A percentile compares a stretch with the other conserved stretches of the same genome.
Evolutionary conservation across 108 stramenopile species (phyloP).

Genomic region (Bacterosira constricta): DNA sequence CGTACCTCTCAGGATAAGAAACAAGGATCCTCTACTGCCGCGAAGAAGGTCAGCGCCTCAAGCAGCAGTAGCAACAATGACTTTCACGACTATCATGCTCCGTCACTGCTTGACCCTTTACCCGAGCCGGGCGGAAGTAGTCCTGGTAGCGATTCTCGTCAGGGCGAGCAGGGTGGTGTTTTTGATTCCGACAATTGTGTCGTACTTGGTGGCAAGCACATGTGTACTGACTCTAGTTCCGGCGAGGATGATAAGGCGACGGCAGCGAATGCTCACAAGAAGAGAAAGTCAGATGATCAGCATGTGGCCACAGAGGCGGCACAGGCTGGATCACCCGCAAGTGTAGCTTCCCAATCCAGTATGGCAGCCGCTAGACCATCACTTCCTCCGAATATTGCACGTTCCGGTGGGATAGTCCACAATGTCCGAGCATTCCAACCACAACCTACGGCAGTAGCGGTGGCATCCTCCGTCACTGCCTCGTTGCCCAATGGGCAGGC

Average conservation of each 20-base stretch:
- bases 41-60: conserved; percentile 70
- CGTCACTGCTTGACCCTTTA: conserved; percentile 70
- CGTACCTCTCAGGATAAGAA: neutral
- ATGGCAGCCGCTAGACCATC: neutral
- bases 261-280: conserved; percentile 39
- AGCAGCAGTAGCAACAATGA: conserved; percentile 61
- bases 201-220: conserved; percentile 62
- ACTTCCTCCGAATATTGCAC: conserved; percentile 75
- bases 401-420: conserved; percentile 74
- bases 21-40: conserved; percentile 14
- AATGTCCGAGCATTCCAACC: conserved; percentile 52
- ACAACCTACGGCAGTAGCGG: neutral
- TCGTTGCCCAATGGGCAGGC: conserved; percentile 37
- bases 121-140: conserved; percentile 56
- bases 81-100: conserved; percentile 84
- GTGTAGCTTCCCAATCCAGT: neutral
- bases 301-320: neutral
- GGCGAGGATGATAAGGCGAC: conserved; percentile 53
- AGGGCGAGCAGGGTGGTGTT: conserved; percentile 26
- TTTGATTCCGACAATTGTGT: conserved; percentile 60
- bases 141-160: conserved; percentile 38
- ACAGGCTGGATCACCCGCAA: neutral
- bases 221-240: conserved; percentile 71
- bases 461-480: neutral
- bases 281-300: conserved; percentile 29